Evolutionary conservation across 192 early-diverging fungal species (phyloP).

Genomic region (Podila minutissima): DNA sequence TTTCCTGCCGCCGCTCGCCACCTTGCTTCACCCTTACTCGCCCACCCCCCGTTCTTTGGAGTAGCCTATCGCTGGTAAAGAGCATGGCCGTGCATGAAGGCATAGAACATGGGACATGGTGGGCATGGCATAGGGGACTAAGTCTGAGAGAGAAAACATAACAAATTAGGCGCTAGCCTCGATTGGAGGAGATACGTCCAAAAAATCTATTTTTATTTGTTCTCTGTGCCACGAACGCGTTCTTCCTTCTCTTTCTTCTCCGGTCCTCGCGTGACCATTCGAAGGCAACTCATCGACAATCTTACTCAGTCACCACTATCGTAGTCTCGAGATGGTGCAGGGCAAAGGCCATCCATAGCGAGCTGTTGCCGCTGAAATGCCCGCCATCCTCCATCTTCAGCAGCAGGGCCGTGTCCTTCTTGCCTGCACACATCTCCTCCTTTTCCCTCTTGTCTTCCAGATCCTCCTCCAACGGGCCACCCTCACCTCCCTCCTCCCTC

Average conservation of each 20-base stretch:
- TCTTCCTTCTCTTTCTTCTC: neutral
- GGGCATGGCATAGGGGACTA: too few species aligned
- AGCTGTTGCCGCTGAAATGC: slow-evolving; percentile 23
- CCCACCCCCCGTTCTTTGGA: too few species aligned
- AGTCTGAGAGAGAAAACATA: too few species aligned
- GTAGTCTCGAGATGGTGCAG: slow-evolving; percentile 26
- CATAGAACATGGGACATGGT: too few species aligned
- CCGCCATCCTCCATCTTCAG: slow-evolving; percentile 45
- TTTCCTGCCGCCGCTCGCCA: too few species aligned
- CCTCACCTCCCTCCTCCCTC: neutral
- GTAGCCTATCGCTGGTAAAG: too few species aligned
- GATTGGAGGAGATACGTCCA: too few species aligned
- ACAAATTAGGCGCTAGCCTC: too few species aligned
- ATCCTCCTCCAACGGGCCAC: neutral
- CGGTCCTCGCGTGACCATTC: neutral
- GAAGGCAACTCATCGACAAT: too few species aligned
- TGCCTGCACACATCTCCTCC: slow-evolving; percentile 24
- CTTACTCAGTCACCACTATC: slow-evolving; percentile 3
- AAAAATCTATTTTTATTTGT: too few species aligned
- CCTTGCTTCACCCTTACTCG: too few species aligned
- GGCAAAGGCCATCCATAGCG: slow-evolving; percentile 51
- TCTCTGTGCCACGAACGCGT: neutral
- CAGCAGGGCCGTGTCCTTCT: slow-evolving; percentile 36
- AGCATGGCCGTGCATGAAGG: too few species aligned
- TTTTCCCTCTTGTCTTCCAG: slow-evolving; percentile 2